A percentile compares a stretch with the other conserved stretches of the same genome.
These are phyloP conservation scores for Fusarium clavum DNA, from an alignment of 2,329 filamentous ascomycete species.

Conservation along the genomic window DNA sequence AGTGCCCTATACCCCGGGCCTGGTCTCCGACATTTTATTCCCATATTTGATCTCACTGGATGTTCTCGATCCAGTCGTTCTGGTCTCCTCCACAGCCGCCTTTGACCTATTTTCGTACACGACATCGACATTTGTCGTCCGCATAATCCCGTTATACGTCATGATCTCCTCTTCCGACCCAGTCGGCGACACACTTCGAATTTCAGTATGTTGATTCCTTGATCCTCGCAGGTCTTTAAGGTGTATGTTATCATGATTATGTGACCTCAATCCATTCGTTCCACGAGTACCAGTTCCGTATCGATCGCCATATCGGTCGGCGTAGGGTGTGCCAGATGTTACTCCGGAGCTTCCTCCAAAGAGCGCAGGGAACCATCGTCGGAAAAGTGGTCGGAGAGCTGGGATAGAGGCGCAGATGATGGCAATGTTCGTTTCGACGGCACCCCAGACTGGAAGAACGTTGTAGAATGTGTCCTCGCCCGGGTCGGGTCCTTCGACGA, in stretches of 20 bases:
- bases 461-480: constrained; percentile 41
- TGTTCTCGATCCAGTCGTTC: constrained; percentile 13
- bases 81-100: not conserved
- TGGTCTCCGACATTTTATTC: constrained; percentile 12
- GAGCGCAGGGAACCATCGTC: constrained; percentile 49
- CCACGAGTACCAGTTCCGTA: constrained; percentile 34
- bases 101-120: constrained; percentile 38
- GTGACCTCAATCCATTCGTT: constrained; percentile 33
- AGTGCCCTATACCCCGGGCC: constrained; percentile 4
- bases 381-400: constrained; percentile 51
- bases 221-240: constrained; percentile 37
- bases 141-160: constrained; percentile 55
- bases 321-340: constrained; percentile 21
- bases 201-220: constrained; percentile 48
- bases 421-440: constrained; percentile 53
- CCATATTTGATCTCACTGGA: constrained; percentile 33
- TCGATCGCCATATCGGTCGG: constrained; percentile 20
- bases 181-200: constrained; percentile 50
- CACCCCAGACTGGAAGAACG: constrained; percentile 51
- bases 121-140: constrained; percentile 50
- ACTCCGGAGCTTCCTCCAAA: constrained; percentile 39
- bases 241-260: constrained; percentile 28
- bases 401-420: constrained; percentile 52
- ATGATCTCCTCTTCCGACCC: constrained; percentile 56
- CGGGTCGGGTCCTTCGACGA: constrained; percentile 41